phyloP scores from a whole-genome alignment of 2,329 filamentous ascomycete genomes.

The Stachybotrys chartarum region DNA sequence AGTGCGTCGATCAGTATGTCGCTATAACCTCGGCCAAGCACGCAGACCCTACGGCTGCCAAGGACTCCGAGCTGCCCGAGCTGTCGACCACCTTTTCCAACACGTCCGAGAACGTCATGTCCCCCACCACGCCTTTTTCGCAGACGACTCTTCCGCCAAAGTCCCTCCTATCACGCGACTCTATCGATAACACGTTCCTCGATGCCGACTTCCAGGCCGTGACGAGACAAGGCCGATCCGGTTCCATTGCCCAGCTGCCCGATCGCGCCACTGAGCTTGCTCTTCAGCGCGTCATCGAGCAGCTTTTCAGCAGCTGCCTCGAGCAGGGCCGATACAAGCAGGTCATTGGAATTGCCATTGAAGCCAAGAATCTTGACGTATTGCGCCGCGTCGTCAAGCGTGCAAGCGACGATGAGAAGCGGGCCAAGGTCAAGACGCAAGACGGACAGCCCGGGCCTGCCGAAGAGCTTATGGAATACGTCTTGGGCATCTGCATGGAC shows the following conservation, averaged over 20 bases:
- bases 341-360: constrained; percentile 92
- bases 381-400: constrained; percentile 80
- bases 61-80: constrained; percentile 50
- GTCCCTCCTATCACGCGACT: constrained; percentile 81
- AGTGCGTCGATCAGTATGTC: constrained; percentile 97
- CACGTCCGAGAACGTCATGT: constrained; percentile 65
- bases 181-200: constrained; percentile 57
- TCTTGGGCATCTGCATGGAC: constrained; percentile 93
- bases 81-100: constrained; percentile 74
- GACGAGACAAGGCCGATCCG: constrained; percentile 45
- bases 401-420: constrained; percentile 79
- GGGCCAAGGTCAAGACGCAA: constrained; percentile 47
- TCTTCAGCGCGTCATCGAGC: constrained; percentile 76
- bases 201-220: constrained; percentile 49
- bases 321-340: constrained; percentile 83
- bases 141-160: constrained; percentile 90
- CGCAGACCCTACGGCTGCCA: constrained; percentile 32
- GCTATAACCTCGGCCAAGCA: constrained; percentile 55
- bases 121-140: constrained; percentile 90
- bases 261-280: constrained; percentile 70
- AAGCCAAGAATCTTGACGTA: constrained; percentile 86
- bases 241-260: constrained; percentile 57
- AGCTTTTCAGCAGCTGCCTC: constrained; percentile 87
- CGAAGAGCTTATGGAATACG: constrained; percentile 95
- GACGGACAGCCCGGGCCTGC: constrained; percentile 52